phyloP scores from a whole-genome alignment of 371 early-diverging fungal species.

The Circinella umbellata region DNA sequence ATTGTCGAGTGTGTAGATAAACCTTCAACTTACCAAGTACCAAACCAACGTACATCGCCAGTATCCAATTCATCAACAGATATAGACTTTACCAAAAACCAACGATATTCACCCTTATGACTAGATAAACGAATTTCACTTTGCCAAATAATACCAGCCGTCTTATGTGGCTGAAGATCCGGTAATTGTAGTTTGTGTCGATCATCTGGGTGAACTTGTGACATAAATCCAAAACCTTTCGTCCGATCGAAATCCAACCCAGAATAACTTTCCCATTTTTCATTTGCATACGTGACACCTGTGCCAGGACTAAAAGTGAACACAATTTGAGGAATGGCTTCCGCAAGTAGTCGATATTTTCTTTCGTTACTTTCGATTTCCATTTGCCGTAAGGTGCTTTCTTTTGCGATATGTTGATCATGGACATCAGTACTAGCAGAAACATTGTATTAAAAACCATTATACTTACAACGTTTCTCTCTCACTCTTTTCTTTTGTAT shows the following conservation, averaged over 20 bases:
- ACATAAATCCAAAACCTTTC: conserved; percentile 66
- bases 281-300: conserved; percentile 66
- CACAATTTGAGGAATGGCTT: conserved; percentile 72
- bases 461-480: conserved; percentile 1
- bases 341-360: conserved; percentile 67
- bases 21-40: conserved; percentile 55
- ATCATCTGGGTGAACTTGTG: conserved; percentile 67
- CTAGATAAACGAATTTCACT: conserved; percentile 59
- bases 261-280: conserved; percentile 65
- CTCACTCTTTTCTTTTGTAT: background rate
- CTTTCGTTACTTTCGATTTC: conserved; percentile 68
- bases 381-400: conserved; percentile 56
- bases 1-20: background rate
- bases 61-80: conserved; percentile 64
- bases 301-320: conserved; percentile 66
- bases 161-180: conserved; percentile 42
- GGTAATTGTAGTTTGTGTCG: conserved; percentile 60
- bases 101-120: conserved; percentile 56
- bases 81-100: conserved; percentile 70
- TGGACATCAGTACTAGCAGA: conserved; percentile 61
- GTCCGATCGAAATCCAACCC: conserved; percentile 61
- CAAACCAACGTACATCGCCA: conserved; percentile 67
- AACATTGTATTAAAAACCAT: no score
- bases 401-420: conserved; percentile 63
- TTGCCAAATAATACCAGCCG: conserved; percentile 59